These are phyloP conservation scores for Alternaria sp. DNA, from an alignment of 2,329 filamentous ascomycete species.

Conservation along the genomic window DNA sequence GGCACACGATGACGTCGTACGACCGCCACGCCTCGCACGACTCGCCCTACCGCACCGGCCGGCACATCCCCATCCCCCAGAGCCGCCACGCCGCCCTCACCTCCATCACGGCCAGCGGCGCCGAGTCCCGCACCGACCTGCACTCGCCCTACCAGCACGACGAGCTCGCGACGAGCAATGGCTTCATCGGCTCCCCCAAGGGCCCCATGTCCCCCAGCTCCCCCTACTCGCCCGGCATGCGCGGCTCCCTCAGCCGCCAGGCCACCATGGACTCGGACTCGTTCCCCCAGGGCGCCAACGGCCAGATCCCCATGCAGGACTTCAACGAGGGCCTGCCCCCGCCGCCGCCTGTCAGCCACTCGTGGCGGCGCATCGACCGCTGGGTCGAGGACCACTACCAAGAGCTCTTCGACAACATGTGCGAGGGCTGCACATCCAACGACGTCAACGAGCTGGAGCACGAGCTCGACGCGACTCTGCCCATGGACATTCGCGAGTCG, in stretches of 20 bases:
- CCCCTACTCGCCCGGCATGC: slow-evolving; percentile 89
- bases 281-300: slow-evolving; percentile 70
- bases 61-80: slow-evolving; percentile 86
- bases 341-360: slow-evolving; percentile 83
- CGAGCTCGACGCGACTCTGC: slow-evolving; percentile 90
- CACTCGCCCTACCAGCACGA: slow-evolving; percentile 81
- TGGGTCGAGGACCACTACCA: slow-evolving; percentile 97
- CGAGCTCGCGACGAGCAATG: slow-evolving; percentile 60
- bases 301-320: slow-evolving; percentile 95
- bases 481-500: slow-evolving; percentile 91
- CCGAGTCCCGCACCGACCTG: slow-evolving; percentile 86
- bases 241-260: slow-evolving; percentile 74
- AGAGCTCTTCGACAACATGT: slow-evolving; percentile 90
- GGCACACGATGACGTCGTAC: slow-evolving; percentile 81
- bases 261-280: slow-evolving; percentile 59
- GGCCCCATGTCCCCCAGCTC: slow-evolving; percentile 66
- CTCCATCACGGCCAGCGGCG: slow-evolving; percentile 82
- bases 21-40: slow-evolving; percentile 89
- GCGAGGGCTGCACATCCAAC: slow-evolving; percentile 89
- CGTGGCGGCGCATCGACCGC: slow-evolving; percentile 90
- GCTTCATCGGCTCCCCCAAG: slow-evolving; percentile 65
- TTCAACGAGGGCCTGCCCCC: slow-evolving; percentile 92
- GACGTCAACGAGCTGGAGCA: slow-evolving; percentile 97
- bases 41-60: slow-evolving; percentile 88
- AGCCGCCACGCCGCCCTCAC: slow-evolving; percentile 82